These are phyloP conservation scores for Phytophthora pistaciae DNA, from an alignment of 352 stramenopile species.

Conservation along the genomic window DNA sequence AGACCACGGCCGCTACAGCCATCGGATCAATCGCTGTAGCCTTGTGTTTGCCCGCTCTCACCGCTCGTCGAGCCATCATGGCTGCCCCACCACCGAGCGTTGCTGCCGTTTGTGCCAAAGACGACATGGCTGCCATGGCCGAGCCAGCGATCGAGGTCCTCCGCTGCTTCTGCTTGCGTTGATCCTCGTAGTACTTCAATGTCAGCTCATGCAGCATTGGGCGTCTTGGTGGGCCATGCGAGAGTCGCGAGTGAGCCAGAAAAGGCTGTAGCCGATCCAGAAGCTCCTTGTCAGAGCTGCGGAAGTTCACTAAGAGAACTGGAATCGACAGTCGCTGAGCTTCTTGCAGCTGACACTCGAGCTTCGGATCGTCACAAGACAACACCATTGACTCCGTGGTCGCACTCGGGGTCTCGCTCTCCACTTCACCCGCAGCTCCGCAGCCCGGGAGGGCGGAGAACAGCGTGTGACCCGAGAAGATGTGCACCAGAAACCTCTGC, in stretches of 20 bases:
- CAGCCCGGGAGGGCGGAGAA: constrained; percentile 34
- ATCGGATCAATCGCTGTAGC: constrained; percentile 5
- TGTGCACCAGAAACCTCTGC: constrained; percentile 57
- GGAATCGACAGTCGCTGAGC: constrained; percentile 34
- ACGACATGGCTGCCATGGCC: constrained; percentile 10
- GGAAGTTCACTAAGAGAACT: constrained; percentile 53
- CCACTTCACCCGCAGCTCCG: constrained; percentile 13
- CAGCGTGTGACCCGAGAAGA: constrained; percentile 53
- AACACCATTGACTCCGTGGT: constrained; percentile 41
- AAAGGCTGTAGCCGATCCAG: constrained; percentile 30
- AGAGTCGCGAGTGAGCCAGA: constrained; percentile 13
- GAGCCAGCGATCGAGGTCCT: constrained; percentile 16
- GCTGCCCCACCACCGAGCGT: background rate
- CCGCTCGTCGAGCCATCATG: constrained; percentile 12
- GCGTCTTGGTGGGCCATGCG: constrained; percentile 24
- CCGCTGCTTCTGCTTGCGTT: constrained; percentile 26
- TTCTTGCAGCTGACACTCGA: constrained; percentile 39
- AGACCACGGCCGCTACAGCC: background rate
- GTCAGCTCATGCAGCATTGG: constrained; percentile 29
- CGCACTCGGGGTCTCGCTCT: constrained; percentile 24
- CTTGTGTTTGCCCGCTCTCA: constrained; percentile 8
- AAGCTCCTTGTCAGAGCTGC: constrained; percentile 19
- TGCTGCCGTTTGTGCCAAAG: constrained; percentile 10
- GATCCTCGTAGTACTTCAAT: constrained; percentile 31
- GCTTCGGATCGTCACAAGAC: constrained; percentile 35